Evolutionary conservation across 108 stramenopile species (phyloP), one percentile per base, ranked within the genome.

Genomic region (Cyclostephanos invisitatus): DNA sequence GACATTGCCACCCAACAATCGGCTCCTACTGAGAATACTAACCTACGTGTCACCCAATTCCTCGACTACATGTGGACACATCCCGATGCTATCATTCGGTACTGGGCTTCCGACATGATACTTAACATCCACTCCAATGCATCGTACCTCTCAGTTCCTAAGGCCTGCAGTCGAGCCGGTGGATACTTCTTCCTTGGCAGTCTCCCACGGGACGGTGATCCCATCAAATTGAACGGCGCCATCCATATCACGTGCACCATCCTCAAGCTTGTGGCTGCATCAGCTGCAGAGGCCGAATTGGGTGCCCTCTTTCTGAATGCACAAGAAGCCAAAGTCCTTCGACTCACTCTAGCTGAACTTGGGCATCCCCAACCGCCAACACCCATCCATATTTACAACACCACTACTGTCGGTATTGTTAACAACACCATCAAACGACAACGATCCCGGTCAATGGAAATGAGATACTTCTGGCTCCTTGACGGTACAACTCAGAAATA

Each of bases 321-420:
- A 40, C 46, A 78, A 65, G 73, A 83, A 37, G 77, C 64, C 2
- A 21, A 21, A 38, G 29, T 65, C 6, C 28, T 74, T 1, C 75
- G 76, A 3, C 18, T 24, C 9, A 27, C 68, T 14, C 72, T 73
- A 6, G 54, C 21, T 27, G 67, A 73, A 42, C 61, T 80, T 51
- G 78, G 84, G 15, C 84, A 79, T 62, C 78, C 68, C 9, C 84
- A 81, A 62, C 73, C 54, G 17, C 38, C 84, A 2, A 84, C 79
- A 3, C 84, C 84, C 3, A 62, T 78, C 3, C 46, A 71, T 18
- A 64, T 53, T 17, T 80, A 85, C 47, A 85, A 82, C 40, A 53
- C 50, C 3, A 68, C 69, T 7, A 77, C 85, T 40, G 49, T 29
- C 38, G 85, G 85, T 40, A 80, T 85, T 9, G 62, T 67, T 32